These are phyloP conservation scores for Pseudogymnoascus sp. DNA, from an alignment of 2,329 filamentous ascomycete genomes.

Conservation along the genomic window DNA sequence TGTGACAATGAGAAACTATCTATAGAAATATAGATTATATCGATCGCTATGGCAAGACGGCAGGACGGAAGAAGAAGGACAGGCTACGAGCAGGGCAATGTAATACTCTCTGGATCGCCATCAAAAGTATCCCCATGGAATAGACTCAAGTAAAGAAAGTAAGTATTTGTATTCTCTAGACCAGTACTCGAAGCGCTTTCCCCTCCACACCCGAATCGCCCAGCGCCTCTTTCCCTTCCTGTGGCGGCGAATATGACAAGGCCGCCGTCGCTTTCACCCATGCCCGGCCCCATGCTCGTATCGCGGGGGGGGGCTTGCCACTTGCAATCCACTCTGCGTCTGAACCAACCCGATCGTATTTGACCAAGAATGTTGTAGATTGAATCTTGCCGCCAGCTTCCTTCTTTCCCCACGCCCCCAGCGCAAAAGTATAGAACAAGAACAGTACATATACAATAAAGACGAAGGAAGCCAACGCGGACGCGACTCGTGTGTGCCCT, in stretches of 20 bases:
- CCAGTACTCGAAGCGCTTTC: neutral
- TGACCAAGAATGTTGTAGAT: conserved; percentile 4
- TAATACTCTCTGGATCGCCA: neutral
- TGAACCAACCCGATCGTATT: neutral
- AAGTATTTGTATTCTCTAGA: neutral
- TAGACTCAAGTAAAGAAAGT: neutral
- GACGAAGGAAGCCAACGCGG: neutral
- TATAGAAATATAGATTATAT: neutral
- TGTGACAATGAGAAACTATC: neutral
- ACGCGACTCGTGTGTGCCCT: conserved; percentile 3
- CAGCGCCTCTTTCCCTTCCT: conserved; percentile 4
- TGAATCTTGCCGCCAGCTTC: conserved; percentile 1
- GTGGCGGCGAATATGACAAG: conserved; percentile 6
- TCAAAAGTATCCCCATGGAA: neutral
- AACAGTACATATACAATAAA: neutral
- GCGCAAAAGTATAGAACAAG: neutral
- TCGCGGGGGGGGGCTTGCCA: conserved; percentile 2
- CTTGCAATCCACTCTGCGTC: conserved; percentile 3
- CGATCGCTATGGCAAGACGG: neutral
- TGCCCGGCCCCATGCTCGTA: neutral
- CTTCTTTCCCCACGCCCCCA: neutral
- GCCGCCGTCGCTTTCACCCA: neutral
- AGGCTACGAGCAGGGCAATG: neutral
- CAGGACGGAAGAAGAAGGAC: neutral
- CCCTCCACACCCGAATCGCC: neutral